Evolutionary conservation across 495 filamentous ascomycete genomes (phyloP), one percentile per base, ranked within the genome.

Genomic region (Trichoderma gamsii): DNA sequence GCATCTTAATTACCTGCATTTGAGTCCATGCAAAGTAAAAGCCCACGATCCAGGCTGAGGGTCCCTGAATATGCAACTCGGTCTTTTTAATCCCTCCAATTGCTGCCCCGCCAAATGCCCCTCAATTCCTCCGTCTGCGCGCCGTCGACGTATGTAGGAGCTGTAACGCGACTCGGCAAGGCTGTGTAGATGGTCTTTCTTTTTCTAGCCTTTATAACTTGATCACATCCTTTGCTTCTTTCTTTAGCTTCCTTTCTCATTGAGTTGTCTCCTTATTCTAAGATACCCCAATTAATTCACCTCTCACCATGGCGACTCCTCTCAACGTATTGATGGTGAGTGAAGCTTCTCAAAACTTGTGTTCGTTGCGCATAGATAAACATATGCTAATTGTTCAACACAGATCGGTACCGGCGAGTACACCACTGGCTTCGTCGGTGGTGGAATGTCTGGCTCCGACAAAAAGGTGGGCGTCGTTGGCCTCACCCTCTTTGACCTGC

Each of bases 401-500:
- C 71, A 91, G 89, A 85, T 96, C 44, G 91, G 92, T 32, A 93
- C 91, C n/a, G 92, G 93, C 68, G 93, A 97, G 80, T 97, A 97
- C 84, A 97, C 93, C 70, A 97, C 93, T 61, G 92, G 92, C 46
- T 95, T 92, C 72, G 90, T 93, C 70, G 91, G 89, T 63, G 87
- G 86, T 71, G 88, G 87, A 63, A 88, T 86, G 63, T 94, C 91
- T 1, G 84, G 84, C 12, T 93, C 90, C 41, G 92, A 96, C 83
- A 96, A 96, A 81, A 96, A 96, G 74, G 88, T 97, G 18, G 93
- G 93, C 65, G 93, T 97, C 0, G 93, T 97, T 7, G 93, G 91
- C 1, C 79, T 97, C 71, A 92, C 90, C 38, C 81, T 97, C 70
- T 97, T 97, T 74, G 93, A 97, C 73, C 85, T 97, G 63, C 85